Evolutionary conservation across 371 early-diverging fungal genomes (phyloP).

Genomic region (Lichtheimia corymbifera): DNA sequence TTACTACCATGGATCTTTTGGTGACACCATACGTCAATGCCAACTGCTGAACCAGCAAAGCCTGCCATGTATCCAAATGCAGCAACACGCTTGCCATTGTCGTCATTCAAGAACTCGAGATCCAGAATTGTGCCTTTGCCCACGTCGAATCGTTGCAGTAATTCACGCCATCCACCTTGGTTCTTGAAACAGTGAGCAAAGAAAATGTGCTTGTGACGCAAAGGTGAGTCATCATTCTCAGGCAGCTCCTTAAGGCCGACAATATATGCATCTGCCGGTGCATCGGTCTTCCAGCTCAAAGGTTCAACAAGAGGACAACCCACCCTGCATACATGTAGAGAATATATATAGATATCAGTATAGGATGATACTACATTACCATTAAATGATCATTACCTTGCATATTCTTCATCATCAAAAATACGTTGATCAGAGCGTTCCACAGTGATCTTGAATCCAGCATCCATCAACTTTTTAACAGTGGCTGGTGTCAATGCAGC

Average conservation of each 20-base stretch:
- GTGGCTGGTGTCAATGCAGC: constrained; percentile 90
- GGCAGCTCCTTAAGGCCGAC: constrained; percentile 96
- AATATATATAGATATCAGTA: not conserved
- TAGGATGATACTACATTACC: not conserved
- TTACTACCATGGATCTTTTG: constrained; percentile 51
- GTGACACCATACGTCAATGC: constrained; percentile 93
- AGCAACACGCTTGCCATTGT: constrained; percentile 90
- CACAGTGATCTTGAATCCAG: constrained; percentile 90
- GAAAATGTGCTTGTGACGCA: constrained; percentile 92
- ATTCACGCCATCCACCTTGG: constrained; percentile 93
- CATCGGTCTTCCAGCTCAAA: constrained; percentile 83
- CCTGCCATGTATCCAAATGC: constrained; percentile 98
- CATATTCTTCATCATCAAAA: constrained; percentile 89
- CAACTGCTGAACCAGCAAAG: constrained; percentile 92
- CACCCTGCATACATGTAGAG: constrained; percentile 42
- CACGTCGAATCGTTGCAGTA: constrained; percentile 78
- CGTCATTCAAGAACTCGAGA: constrained; percentile 91
- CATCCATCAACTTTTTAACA: constrained; percentile 72
- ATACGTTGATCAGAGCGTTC: constrained; percentile 83
- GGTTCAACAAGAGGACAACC: constrained; percentile 82
- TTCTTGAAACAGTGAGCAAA: constrained; percentile 98
- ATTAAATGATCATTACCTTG: constrained; percentile 44
- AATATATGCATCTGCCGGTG: constrained; percentile 87
- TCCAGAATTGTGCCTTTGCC: constrained; percentile 91
- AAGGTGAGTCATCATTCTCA: constrained; percentile 87